Evolutionary conservation across 1,284 basidiomycete genomes (phyloP).

Genomic region (Porphyrellus sp.): DNA sequence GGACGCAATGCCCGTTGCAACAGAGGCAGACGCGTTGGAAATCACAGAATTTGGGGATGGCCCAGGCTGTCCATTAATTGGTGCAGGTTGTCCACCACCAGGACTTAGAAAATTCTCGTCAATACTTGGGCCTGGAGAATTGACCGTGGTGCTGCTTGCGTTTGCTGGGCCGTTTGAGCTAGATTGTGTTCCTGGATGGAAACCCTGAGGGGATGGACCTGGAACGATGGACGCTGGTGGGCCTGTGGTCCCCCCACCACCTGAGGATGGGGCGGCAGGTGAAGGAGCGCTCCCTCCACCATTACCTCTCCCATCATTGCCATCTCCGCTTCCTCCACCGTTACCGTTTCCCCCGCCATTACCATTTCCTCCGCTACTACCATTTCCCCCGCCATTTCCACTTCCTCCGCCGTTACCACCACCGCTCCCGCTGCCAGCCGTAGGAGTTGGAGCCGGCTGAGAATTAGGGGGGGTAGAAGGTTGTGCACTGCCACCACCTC

Average conservation of each 20-base stretch:
- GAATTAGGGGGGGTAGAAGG: neutral
- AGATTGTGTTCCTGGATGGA: neutral
- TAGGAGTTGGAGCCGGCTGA: neutral
- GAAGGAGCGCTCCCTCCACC: slow-evolving; percentile 7
- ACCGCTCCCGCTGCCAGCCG: neutral
- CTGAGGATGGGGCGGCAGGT: neutral
- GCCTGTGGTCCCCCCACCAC: neutral
- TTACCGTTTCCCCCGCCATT: neutral
- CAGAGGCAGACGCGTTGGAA: neutral
- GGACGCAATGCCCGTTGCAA: neutral
- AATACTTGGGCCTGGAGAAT: neutral
- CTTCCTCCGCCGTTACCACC: slow-evolving; percentile 2
- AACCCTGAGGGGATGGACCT: neutral
- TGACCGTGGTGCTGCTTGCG: neutral
- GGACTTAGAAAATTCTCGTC: neutral
- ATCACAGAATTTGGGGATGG: neutral
- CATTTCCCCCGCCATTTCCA: neutral
- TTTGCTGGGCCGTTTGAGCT: neutral
- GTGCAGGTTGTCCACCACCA: neutral
- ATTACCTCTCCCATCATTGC: neutral
- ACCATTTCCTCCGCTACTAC: neutral
- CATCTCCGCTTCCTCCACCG: neutral
- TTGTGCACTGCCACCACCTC: slow-evolving; percentile 16
- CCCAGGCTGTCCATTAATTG: neutral
- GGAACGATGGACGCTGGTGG: neutral